Conservation (phyloP, 352 stramenopile genomes). For the Pythium aphanidermatum region DNA sequence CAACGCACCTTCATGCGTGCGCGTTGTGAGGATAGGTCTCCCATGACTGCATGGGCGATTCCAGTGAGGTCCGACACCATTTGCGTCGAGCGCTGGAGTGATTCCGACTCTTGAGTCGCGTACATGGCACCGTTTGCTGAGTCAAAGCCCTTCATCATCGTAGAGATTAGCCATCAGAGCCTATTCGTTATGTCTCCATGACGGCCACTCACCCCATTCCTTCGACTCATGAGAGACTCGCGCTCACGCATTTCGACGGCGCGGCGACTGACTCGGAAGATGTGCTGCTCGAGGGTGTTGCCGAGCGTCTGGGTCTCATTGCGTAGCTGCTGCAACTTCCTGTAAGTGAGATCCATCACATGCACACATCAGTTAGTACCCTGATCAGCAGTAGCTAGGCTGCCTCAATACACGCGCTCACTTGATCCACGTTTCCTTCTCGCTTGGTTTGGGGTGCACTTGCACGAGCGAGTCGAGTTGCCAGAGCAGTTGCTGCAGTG, state of each 20-base stretch:
- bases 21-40: slow-evolving; percentile 63
- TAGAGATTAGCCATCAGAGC: too few species aligned
- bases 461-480: slow-evolving; percentile 80
- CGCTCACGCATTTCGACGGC: slow-evolving; percentile 65
- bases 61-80: slow-evolving; percentile 80
- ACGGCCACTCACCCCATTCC: slow-evolving; percentile 31
- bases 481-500: slow-evolving; percentile 71
- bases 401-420: too few species aligned
- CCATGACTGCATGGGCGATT: slow-evolving; percentile 64
- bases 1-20: slow-evolving; percentile 52
- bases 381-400: background rate
- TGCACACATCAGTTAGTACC: too few species aligned
- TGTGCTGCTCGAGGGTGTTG: slow-evolving; percentile 69
- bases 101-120: slow-evolving; percentile 72
- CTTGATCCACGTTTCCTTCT: slow-evolving; percentile 77
- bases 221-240: slow-evolving; percentile 65
- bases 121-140: slow-evolving; percentile 67
- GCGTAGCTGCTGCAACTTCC: slow-evolving; percentile 67
- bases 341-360: too few species aligned
- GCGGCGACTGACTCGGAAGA: slow-evolving; percentile 60
- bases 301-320: slow-evolving; percentile 65
- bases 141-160: slow-evolving; percentile 40
- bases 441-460: slow-evolving; percentile 32
- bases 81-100: slow-evolving; percentile 63
- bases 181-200: background rate